Evolutionary conservation across 768 basidiomycete genomes (phyloP).

Genomic region (Rhodotorula kratochvilovae): DNA sequence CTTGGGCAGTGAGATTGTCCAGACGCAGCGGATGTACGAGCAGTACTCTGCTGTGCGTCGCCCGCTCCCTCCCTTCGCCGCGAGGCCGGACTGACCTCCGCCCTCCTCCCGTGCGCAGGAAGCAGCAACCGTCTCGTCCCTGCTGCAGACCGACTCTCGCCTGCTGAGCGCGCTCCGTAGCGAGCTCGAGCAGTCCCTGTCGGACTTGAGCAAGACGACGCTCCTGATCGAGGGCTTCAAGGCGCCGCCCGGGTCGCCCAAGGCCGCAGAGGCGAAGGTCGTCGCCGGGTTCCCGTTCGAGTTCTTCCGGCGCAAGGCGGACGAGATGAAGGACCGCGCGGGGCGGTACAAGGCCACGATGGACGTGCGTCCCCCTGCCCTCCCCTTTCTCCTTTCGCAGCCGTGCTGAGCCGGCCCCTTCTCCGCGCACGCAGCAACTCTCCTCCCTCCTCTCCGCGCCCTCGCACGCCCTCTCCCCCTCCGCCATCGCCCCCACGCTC

Average conservation of each 20-base stretch:
- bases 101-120: conserved; percentile 1
- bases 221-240: conserved; percentile 28
- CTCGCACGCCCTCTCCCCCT: conserved; percentile 4
- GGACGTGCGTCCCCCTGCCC: conserved; percentile 14
- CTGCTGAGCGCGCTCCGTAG: conserved; percentile 9
- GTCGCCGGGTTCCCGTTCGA: conserved; percentile 22
- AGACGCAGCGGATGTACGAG: conserved; percentile 22
- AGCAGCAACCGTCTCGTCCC: conserved; percentile 13
- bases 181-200: conserved; percentile 22
- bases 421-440: conserved; percentile 20
- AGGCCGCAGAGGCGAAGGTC: conserved; percentile 4
- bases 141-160: conserved; percentile 13
- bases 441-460: conserved; percentile 9
- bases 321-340: conserved; percentile 34
- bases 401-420: not conserved
- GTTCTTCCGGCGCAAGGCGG: conserved; percentile 39
- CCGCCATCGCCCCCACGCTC: conserved; percentile 38
- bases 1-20: conserved; percentile 31
- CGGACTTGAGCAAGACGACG: conserved; percentile 27
- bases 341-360: conserved; percentile 31
- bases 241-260: not conserved
- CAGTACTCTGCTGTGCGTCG: conserved; percentile 18
- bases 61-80: no score
- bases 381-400: not conserved
- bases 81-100: not conserved